Conservation (phyloP, 2,329 filamentous ascomycete genomes). For the Penicillium frequentans region DNA sequence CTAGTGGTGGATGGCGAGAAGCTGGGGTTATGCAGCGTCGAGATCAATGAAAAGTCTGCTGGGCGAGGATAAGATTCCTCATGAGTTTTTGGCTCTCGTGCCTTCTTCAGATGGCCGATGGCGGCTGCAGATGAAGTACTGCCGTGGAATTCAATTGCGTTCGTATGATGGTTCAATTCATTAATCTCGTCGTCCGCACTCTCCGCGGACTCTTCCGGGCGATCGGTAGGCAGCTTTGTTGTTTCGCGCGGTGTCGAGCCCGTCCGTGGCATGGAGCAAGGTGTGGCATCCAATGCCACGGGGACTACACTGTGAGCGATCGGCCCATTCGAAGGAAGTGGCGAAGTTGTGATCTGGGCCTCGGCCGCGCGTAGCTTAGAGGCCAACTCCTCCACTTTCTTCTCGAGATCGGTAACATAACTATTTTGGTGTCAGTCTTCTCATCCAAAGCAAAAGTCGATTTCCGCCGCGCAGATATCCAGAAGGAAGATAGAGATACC, state of each 20-base stretch:
- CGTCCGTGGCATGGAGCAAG: slow-evolving; percentile 24
- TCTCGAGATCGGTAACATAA: slow-evolving; percentile 40
- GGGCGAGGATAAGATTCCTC: slow-evolving; percentile 12
- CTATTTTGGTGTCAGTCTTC: slow-evolving; percentile 10
- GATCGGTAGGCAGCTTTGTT: slow-evolving; percentile 12
- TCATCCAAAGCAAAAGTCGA: neutral
- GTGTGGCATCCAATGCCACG: slow-evolving; percentile 20
- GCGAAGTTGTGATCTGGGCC: slow-evolving; percentile 15
- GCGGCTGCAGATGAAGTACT: slow-evolving; percentile 50
- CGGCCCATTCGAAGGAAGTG: slow-evolving; percentile 6
- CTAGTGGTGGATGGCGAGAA: slow-evolving; percentile 37
- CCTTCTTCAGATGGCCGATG: slow-evolving; percentile 43
- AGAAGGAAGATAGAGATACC: slow-evolving; percentile 12
- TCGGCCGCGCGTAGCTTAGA: slow-evolving; percentile 27
- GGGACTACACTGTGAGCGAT: slow-evolving; percentile 2
- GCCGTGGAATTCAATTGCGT: slow-evolving; percentile 50
- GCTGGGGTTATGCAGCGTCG: slow-evolving; percentile 48
- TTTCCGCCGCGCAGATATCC: neutral
- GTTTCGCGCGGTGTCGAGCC: slow-evolving; percentile 19
- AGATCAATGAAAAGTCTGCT: slow-evolving; percentile 42
- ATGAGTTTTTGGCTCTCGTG: slow-evolving; percentile 22
- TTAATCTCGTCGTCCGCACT: slow-evolving; percentile 41
- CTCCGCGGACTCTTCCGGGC: slow-evolving; percentile 26
- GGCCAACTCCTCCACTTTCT: slow-evolving; percentile 31
- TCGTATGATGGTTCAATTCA: slow-evolving; percentile 48